phyloP scores from a whole-genome alignment of 75 land plant species.

The Cunninghamia lanceolata region DNA sequence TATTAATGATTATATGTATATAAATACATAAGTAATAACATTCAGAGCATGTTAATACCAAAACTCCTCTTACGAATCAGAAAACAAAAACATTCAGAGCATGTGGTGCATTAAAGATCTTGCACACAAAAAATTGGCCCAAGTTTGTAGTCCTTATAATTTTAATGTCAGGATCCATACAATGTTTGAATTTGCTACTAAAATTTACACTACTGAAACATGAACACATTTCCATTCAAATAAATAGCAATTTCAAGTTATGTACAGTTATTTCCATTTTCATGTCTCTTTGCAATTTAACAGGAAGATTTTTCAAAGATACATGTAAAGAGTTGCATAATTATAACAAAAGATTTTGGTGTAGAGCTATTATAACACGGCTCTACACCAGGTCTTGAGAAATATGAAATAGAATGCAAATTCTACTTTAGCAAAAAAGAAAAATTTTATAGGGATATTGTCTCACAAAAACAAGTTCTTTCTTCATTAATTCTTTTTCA shows the following conservation, averaged over 20 bases:
- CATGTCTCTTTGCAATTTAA: not conserved
- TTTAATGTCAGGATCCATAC: not conserved
- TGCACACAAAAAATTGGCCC: not conserved
- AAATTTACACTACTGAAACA: not conserved
- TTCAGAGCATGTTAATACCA: too few relatives aligned
- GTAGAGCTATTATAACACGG: not conserved
- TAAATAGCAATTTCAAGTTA: not conserved
- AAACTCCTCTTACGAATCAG: too few relatives aligned
- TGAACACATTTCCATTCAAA: not conserved
- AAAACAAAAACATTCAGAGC: too few relatives aligned
- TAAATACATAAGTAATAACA: not conserved
- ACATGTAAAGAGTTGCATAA: not conserved
- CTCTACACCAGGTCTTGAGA: not conserved
- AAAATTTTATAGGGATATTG: not conserved
- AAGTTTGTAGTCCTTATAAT: not conserved
- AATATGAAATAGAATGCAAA: not conserved
- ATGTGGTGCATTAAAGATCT: not conserved
- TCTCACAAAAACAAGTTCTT: not conserved
- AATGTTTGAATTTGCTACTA: not conserved
- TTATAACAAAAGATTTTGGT: too few relatives aligned
- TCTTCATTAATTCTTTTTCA: not conserved
- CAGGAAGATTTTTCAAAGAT: not conserved
- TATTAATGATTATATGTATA: not conserved
- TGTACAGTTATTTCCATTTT: not conserved
- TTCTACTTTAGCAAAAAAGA: not conserved